These are phyloP conservation scores for Akanthomyces muscarius DNA, from an alignment of 2,329 filamentous ascomycete species.

Conservation along the genomic window DNA sequence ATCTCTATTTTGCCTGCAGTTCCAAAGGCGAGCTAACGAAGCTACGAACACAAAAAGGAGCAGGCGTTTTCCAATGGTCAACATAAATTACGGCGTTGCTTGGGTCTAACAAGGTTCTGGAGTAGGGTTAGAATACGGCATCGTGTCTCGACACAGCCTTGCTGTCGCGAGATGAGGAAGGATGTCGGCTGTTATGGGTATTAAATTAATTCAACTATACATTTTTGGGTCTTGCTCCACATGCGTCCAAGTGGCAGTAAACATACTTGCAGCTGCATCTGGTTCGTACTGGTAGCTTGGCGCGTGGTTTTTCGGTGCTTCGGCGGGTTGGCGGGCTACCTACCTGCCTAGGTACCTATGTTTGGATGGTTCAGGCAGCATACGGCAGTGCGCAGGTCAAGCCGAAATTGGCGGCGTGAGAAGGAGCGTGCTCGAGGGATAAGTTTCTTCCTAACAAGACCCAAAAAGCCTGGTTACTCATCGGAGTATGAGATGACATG, in stretches of 20 bases:
- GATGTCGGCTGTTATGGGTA: background rate
- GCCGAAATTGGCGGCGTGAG: too few species aligned
- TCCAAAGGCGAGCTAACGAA: background rate
- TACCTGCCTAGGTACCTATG: background rate
- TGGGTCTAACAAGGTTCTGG: background rate
- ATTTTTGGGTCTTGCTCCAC: background rate
- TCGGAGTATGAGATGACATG: too few species aligned
- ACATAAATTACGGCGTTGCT: slow-evolving; percentile 6
- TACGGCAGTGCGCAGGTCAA: too few species aligned
- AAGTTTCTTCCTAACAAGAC: too few species aligned
- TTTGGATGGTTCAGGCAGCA: too few species aligned
- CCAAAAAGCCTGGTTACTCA: too few species aligned
- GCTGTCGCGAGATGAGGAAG: background rate
- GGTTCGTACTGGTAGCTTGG: background rate
- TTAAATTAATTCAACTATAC: background rate
- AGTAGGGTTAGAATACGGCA: background rate
- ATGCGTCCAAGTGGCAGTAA: background rate
- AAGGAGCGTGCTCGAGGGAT: too few species aligned
- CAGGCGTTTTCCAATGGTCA: slow-evolving; percentile 3
- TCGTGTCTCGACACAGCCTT: background rate
- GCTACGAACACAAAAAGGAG: background rate
- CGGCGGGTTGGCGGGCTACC: background rate
- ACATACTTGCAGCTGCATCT: background rate
- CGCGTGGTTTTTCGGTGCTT: background rate
- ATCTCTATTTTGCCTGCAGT: background rate